These are phyloP conservation scores for Hypholoma sublateritium DNA, from an alignment of 768 basidiomycete genomes.

Conservation along the genomic window DNA sequence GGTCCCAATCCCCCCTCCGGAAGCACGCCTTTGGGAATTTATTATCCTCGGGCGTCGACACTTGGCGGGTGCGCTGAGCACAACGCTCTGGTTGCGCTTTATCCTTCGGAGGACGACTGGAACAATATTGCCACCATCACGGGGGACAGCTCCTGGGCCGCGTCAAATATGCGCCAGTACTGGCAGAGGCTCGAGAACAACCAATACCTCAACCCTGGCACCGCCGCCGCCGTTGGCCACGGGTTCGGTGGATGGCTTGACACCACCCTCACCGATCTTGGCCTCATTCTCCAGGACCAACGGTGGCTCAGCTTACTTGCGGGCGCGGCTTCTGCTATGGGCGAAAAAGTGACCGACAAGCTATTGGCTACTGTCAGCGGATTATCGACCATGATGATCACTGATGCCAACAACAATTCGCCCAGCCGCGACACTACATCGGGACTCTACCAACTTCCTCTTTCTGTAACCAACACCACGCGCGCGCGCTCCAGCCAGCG, in stretches of 20 bases:
- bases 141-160: slow-evolving; percentile 7
- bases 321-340: not conserved
- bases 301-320: not conserved
- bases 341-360: not conserved
- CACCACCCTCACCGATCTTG: not conserved
- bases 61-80: slow-evolving; percentile 12
- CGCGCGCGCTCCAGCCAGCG: not conserved
- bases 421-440: not conserved
- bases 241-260: slow-evolving; percentile 9
- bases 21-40: slow-evolving; percentile 5
- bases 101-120: slow-evolving; percentile 9
- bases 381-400: not conserved
- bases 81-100: slow-evolving; percentile 8
- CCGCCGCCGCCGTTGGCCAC: not conserved
- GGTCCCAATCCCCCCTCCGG: slow-evolving; percentile 10
- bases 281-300: not conserved
- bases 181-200: slow-evolving; percentile 6
- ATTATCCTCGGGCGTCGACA: slow-evolving; percentile 6
- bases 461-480: not conserved
- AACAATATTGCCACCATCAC: slow-evolving; percentile 8
- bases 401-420: not conserved
- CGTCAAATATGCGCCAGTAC: slow-evolving; percentile 7
- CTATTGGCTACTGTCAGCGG: not conserved
- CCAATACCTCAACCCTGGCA: slow-evolving; percentile 4
- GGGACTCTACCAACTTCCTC: not conserved